Base-by-base conservation (phyloP, 129 eudicot species). In the Scalesia atractyloides region DNA sequence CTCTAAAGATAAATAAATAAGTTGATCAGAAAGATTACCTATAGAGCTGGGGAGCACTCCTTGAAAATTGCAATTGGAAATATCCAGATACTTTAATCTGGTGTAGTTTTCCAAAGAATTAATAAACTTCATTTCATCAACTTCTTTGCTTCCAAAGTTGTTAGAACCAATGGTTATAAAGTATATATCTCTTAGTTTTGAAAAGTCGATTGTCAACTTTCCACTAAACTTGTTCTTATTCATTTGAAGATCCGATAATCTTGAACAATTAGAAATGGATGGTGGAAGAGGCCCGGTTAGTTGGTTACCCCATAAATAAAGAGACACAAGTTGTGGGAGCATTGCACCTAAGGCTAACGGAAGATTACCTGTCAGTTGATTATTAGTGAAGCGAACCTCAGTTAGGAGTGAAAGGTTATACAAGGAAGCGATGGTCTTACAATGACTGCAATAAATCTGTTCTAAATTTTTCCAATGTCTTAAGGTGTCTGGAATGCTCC, bases 401-500 rank as follows among this genome's bases (percentile, higher is more conserved):
- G 56, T 50, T 15, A 50, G 19, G 9, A 50, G 19, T 15, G 56
- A 50, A 50, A 50, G 56, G 3, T 30, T 10, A 59, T 34, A 60
- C 13, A 22, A 8, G 30, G 65, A 14, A 56, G 18, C 8, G 18
- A 50, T 50, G 8, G 56, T 50, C 15, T 50, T 7, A 50, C 56
- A 50, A 7, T 16, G 18, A n/a, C 56, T 20, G 20, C 26, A 22
- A 10, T 56, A 20, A 22, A 56, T 19, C 19, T 22, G 3, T 19
- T 9, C 9, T 19, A 20, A 9, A 3, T 2, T 9, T 19, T 56
- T 56, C 63, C 65, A 59, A 12, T 26, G 0, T 41, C 65, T n/a
- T 59, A 59, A 22, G 60, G 60, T 17, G 5, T 53, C 60, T 53
- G 60, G 60, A 53, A 53, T 53, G 30, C 60, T 53, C 60, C 65